These are phyloP conservation scores for Cubamyces sp. DNA, from an alignment of 768 basidiomycete species.

Conservation along the genomic window DNA sequence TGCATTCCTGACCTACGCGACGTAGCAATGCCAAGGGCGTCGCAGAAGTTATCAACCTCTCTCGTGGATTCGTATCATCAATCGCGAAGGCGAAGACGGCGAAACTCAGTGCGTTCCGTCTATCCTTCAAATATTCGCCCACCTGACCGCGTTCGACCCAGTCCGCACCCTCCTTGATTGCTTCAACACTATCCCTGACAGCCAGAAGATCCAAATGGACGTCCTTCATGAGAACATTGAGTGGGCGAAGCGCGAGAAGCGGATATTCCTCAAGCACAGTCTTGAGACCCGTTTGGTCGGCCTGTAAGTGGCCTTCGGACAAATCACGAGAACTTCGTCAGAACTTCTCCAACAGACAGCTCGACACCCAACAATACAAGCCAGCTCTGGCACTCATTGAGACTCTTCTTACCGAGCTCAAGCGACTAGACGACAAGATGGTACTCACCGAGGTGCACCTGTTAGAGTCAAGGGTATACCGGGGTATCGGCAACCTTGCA, in stretches of 20 bases:
- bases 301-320: constrained; percentile 47
- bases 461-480: constrained; percentile 89
- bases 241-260: constrained; percentile 91
- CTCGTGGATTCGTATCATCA: constrained; percentile 84
- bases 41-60: constrained; percentile 83
- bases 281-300: constrained; percentile 87
- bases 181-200: constrained; percentile 79
- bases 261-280: constrained; percentile 94
- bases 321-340: background rate
- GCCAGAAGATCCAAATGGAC: constrained; percentile 74
- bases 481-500: constrained; percentile 85
- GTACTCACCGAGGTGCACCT: constrained; percentile 96
- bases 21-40: constrained; percentile 81
- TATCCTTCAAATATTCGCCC: background rate
- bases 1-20: background rate
- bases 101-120: constrained; percentile 74
- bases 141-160: constrained; percentile 36
- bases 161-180: constrained; percentile 93
- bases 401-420: constrained; percentile 86
- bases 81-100: constrained; percentile 97
- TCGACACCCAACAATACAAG: constrained; percentile 78
- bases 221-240: constrained; percentile 90
- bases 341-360: constrained; percentile 50
- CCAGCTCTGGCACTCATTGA: constrained; percentile 84
- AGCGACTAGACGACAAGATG: constrained; percentile 95